These are phyloP conservation scores for Anisodus tanguticus DNA, from an alignment of 257 asterid genomes.

Conservation along the genomic window DNA sequence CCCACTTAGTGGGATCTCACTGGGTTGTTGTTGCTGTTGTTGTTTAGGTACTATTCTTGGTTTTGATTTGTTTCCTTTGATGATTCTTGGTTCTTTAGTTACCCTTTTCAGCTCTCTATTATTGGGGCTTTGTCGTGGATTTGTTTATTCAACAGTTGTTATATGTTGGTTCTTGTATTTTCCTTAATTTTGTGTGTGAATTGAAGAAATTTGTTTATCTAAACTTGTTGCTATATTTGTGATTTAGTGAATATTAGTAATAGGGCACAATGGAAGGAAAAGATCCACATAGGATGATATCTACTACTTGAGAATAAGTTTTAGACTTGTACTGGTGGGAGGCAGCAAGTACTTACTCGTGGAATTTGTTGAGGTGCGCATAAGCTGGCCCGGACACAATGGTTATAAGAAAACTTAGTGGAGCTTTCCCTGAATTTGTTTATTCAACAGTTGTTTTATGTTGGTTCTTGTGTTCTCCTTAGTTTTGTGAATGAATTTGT, in stretches of 20 bases:
- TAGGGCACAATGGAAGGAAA: not conserved
- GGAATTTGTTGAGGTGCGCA: not conserved
- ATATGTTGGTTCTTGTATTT: constrained; percentile 1
- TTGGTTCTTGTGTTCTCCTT: not conserved
- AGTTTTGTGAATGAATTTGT: not conserved
- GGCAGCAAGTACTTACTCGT: too few relatives aligned
- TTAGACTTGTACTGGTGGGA: not conserved
- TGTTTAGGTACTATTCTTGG: constrained; percentile 15
- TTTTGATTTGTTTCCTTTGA: constrained; percentile 22
- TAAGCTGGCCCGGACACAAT: not conserved
- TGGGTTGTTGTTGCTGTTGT: not conserved
- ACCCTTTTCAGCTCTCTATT: not conserved
- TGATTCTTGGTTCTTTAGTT: constrained; percentile 32
- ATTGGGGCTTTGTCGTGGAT: not conserved
- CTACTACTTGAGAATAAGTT: not conserved
- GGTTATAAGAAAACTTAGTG: not conserved
- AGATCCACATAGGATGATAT: not conserved
- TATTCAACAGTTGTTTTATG: not conserved
- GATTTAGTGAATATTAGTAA: not conserved
- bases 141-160: not conserved
- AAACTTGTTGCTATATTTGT: too few relatives aligned
- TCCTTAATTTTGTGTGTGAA: not conserved
- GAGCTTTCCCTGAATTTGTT: not conserved
- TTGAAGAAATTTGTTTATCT: not conserved
- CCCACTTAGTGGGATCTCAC: too few relatives aligned